Evolutionary conservation across 1,284 basidiomycete genomes (phyloP), one percentile per base, ranked within the genome.

Genomic region (Termitomyces sp.): DNA sequence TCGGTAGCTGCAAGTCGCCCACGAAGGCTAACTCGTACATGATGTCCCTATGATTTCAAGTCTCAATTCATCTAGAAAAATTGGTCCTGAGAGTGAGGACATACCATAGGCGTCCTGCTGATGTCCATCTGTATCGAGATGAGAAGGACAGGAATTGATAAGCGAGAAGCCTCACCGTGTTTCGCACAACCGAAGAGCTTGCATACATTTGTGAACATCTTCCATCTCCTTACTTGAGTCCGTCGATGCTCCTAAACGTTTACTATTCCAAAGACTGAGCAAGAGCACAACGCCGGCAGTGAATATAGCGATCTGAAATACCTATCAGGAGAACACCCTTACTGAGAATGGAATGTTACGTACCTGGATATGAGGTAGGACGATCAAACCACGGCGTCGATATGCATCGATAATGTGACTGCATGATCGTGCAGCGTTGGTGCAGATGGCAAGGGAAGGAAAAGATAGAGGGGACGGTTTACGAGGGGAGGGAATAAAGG

Each of bases 381-480:
- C 60, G 19, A 61, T 41, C 3, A 46, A 58, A 1, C 69, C 62
- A 28, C 78, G 70, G 52, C 67, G 70, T 53, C 72, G 69, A 54
- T 78, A 75, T 3, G 79, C 71, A 60, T 91, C 84, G 21, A 86
- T 72, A 31, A 93, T 78, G 64, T 89, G 89, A 40, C 80, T 82
- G 57, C 85, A 89, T 2, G 86, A 85, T n/a, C 90, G 75, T 0
- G 91, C 88, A 1, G 91, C 91, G 58, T 90, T 92, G 15, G 86
- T 86, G 67, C 91, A 93, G 48, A 94, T 92, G 0, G 90, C 86
- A 13, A 92, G 75, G 0, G 88, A 90, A 0, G 91, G 88, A 54
- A 75, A 84, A 65, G 83, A 75, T 1, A 85, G 65, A 0, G 79
- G 73, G 0, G 82, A 80, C 0, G 79, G 78, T 57, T 81, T 81